These are phyloP conservation scores for Candida namnaoensis DNA, from an alignment of 805 yeast species.

Conservation along the genomic window DNA sequence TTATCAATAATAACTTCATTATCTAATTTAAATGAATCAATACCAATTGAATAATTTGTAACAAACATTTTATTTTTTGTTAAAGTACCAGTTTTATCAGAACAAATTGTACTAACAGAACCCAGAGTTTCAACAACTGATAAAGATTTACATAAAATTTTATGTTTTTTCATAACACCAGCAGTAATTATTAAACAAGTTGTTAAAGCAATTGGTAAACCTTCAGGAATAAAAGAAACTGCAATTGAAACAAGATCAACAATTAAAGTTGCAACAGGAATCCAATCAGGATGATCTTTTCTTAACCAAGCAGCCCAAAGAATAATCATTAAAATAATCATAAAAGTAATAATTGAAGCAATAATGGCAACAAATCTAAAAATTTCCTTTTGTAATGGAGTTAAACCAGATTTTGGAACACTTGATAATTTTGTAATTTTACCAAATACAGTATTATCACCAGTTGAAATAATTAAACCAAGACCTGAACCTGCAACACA, in stretches of 20 bases:
- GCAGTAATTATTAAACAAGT: constrained; percentile 42
- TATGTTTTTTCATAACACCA: constrained; percentile 31
- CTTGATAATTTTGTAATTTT: constrained; percentile 33
- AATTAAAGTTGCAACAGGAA: constrained; percentile 29
- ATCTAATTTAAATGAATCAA: constrained; percentile 1
- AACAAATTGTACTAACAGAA: constrained; percentile 36
- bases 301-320: constrained; percentile 38
- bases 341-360: constrained; percentile 15
- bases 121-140: constrained; percentile 50
- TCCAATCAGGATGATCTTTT: constrained; percentile 30
- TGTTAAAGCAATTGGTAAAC: constrained; percentile 42
- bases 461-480: constrained; percentile 35
- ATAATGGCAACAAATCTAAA: constrained; percentile 24
- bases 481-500: constrained; percentile 33
- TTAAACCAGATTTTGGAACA: constrained; percentile 26
- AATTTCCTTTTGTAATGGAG: constrained; percentile 35
- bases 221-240: constrained; percentile 44
- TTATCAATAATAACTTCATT: constrained; percentile 1
- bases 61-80: constrained; percentile 43
- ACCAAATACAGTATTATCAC: constrained; percentile 37
- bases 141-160: constrained; percentile 36
- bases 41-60: constrained; percentile 13
- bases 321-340: constrained; percentile 23
- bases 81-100: constrained; percentile 36
- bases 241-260: constrained; percentile 36